phyloP scores from a whole-genome alignment of 345 rosid genomes.

The Pistacia vera region DNA sequence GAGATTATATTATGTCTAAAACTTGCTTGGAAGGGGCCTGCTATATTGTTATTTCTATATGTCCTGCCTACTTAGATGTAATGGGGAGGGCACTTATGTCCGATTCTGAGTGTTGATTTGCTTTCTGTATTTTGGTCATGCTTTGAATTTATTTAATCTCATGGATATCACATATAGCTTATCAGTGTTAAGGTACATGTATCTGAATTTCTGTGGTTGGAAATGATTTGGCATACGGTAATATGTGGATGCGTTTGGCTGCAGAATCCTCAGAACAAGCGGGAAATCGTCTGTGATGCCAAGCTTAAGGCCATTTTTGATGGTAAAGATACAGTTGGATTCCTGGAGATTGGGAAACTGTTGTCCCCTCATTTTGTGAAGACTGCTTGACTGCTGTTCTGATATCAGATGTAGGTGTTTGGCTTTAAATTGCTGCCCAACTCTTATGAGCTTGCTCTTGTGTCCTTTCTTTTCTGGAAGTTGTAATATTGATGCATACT shows the following conservation, averaged over 20 bases:
- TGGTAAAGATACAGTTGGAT: slow-evolving; percentile 68
- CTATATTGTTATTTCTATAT: background rate
- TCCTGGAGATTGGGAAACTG: slow-evolving; percentile 76
- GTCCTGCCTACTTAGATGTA: background rate
- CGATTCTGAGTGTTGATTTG: background rate
- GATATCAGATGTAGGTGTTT: background rate
- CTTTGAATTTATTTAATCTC: background rate
- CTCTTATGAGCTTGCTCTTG: background rate
- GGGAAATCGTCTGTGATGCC: slow-evolving; percentile 73
- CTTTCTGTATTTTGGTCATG: background rate
- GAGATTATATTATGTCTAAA: background rate
- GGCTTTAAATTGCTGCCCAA: slow-evolving; percentile 3
- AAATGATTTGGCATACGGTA: background rate
- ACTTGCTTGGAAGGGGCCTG: background rate
- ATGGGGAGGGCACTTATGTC: background rate
- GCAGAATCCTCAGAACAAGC: slow-evolving; percentile 75
- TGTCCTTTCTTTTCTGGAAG: slow-evolving; percentile 2
- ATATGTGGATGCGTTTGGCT: slow-evolving; percentile 15
- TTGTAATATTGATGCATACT: background rate
- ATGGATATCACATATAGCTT: background rate
- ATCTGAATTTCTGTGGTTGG: background rate
- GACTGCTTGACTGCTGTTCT: slow-evolving; percentile 27
- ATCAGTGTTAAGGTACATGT: background rate
- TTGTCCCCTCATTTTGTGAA: slow-evolving; percentile 67
- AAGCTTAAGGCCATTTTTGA: slow-evolving; percentile 72